Conservation (phyloP, 108 stramenopile species). For the Nitzschia sp. region DNA sequence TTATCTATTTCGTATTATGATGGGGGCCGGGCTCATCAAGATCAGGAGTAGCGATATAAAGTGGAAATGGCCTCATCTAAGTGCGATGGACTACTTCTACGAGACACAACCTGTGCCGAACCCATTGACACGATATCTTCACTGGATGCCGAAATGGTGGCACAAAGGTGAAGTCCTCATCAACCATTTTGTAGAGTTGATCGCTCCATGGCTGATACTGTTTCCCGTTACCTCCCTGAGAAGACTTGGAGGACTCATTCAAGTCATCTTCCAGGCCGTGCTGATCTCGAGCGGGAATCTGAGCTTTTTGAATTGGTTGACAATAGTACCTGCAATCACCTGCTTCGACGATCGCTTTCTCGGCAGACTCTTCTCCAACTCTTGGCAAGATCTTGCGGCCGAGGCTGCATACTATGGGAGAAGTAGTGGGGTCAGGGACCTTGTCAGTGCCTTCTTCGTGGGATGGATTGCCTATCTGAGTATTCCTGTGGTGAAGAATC, state of each 20-base stretch:
- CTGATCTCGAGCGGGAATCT: constrained; percentile 60
- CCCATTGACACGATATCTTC: constrained; percentile 59
- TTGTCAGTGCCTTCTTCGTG: not conserved
- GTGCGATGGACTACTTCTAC: constrained; percentile 69
- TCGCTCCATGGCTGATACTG: constrained; percentile 58
- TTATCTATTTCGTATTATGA: constrained; percentile 67
- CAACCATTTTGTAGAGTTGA: constrained; percentile 73
- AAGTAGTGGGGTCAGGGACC: not conserved
- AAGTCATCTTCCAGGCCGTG: constrained; percentile 58
- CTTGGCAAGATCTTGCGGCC: not conserved
- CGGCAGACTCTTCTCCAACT: not conserved
- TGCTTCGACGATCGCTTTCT: constrained; percentile 60
- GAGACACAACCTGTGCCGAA: constrained; percentile 76
- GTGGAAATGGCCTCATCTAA: constrained; percentile 58
- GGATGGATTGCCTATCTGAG: constrained; percentile 23
- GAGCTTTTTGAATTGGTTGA: constrained; percentile 69
- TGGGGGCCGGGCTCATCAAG: constrained; percentile 73
- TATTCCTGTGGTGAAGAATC: constrained; percentile 51
- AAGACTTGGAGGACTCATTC: constrained; percentile 49
- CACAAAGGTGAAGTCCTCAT: constrained; percentile 57
- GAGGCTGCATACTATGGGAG: not conserved
- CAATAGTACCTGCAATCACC: constrained; percentile 55
- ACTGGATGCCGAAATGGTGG: constrained; percentile 55
- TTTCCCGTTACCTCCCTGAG: constrained; percentile 30
- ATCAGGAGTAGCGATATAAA: constrained; percentile 46